A percentile compares a stretch with the other conserved stretches of the same genome.
Evolutionary conservation across 1,284 basidiomycete species (phyloP).

Genomic region (Marasmius oreades): DNA sequence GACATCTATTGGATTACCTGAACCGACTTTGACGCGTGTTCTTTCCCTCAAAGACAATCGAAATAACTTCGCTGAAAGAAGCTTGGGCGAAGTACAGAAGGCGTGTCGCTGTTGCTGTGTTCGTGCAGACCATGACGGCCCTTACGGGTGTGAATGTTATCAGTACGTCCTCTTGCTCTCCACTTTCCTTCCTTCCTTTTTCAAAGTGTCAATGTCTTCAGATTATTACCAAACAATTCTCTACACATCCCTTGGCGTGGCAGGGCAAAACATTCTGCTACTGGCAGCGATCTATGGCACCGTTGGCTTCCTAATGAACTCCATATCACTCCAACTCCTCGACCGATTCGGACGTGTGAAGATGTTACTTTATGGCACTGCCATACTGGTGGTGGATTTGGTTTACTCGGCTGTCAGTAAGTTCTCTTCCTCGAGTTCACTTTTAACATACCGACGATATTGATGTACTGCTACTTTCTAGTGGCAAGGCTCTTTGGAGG

Average conservation of each 20-base stretch:
- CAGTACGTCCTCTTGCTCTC: background rate
- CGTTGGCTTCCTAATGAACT: slow-evolving; percentile 12
- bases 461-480: background rate
- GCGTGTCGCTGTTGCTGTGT: slow-evolving; percentile 15
- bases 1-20: no score
- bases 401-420: slow-evolving; percentile 15
- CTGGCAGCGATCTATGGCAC: slow-evolving; percentile 15
- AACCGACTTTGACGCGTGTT: background rate
- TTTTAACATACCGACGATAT: background rate
- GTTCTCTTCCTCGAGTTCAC: background rate
- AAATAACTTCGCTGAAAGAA: slow-evolving; percentile 11
- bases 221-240: slow-evolving; percentile 19
- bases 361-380: slow-evolving; percentile 12
- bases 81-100: slow-evolving; percentile 17
- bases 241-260: slow-evolving; percentile 16
- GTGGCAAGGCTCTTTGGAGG: slow-evolving; percentile 14
- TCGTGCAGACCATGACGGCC: slow-evolving; percentile 17
- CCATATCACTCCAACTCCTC: slow-evolving; percentile 10
- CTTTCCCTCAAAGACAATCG: slow-evolving; percentile 1
- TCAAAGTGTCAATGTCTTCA: no score
- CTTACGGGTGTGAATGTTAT: slow-evolving; percentile 17
- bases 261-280: slow-evolving; percentile 14
- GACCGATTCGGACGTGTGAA: slow-evolving; percentile 16
- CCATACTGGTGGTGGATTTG: slow-evolving; percentile 12
- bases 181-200: background rate